A percentile compares a stretch with the other conserved stretches of the same genome.
These are phyloP conservation scores for Taxillus chinensis DNA, from an alignment of 164 flowering plant genomes.

Conservation along the genomic window DNA sequence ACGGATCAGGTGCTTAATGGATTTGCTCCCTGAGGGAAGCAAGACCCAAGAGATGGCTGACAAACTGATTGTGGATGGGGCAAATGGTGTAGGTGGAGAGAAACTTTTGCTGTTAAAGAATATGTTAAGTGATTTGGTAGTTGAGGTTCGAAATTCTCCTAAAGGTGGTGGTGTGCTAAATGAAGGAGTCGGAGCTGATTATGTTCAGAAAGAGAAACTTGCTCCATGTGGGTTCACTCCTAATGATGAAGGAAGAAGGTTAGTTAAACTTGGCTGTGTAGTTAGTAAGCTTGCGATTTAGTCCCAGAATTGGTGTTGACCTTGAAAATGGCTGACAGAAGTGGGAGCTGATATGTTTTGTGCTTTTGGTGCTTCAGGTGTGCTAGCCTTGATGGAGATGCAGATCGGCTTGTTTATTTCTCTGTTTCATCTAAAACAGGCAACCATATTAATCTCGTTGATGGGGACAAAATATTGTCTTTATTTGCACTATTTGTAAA, in stretches of 20 bases:
- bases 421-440: constrained; percentile 23
- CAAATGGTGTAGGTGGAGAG: constrained; percentile 92
- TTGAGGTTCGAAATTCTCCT: constrained; percentile 71
- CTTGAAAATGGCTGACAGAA: constrained; percentile 6
- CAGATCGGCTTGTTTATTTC: constrained; percentile 90
- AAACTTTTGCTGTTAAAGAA: constrained; percentile 47
- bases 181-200: constrained; percentile 94
- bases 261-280: constrained; percentile 15
- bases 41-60: constrained; percentile 14
- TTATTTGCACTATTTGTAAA: constrained; percentile 74
- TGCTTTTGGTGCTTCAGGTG: constrained; percentile 68
- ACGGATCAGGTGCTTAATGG: constrained; percentile 55
- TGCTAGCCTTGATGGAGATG: constrained; percentile 99
- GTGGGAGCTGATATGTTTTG: constrained; percentile 16
- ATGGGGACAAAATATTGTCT: constrained; percentile 93
- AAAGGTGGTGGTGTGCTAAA: constrained; percentile 74
- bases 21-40: constrained; percentile 41
- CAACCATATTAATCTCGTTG: constrained; percentile 61
- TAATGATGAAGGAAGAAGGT: constrained; percentile 68
- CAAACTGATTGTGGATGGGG: constrained; percentile 71
- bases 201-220: constrained; percentile 90
- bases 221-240: constrained; percentile 60
- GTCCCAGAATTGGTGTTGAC: not conserved
- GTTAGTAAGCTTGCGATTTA: not conserved
- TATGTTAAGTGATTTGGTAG: constrained; percentile 28